These are phyloP conservation scores for Aristolochia californica DNA, from an alignment of 164 flowering plant genomes.

Conservation along the genomic window DNA sequence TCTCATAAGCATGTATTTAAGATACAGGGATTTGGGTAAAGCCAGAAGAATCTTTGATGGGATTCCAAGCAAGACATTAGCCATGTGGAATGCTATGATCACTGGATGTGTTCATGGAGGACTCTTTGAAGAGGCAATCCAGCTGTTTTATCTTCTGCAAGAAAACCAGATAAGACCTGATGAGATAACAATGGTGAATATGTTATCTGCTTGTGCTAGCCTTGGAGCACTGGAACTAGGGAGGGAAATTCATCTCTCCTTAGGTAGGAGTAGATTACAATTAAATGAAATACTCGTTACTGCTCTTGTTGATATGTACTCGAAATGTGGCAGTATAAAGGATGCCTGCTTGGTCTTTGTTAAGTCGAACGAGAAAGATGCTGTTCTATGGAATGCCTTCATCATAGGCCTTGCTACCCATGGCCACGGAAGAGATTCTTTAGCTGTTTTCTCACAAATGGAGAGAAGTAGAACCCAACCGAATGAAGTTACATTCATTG, in stretches of 20 bases:
- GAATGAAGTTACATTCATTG: slow-evolving; percentile 22
- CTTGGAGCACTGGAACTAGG: slow-evolving; percentile 30
- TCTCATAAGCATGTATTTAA: slow-evolving; percentile 24
- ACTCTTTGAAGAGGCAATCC: slow-evolving; percentile 19
- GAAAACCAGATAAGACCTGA: slow-evolving; percentile 16
- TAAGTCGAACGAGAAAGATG: slow-evolving; percentile 15
- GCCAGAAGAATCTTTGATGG: slow-evolving; percentile 20
- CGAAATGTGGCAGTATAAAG: slow-evolving; percentile 19
- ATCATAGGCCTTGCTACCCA: slow-evolving; percentile 16
- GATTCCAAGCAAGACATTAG: slow-evolving; percentile 19
- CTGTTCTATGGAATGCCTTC: slow-evolving; percentile 22
- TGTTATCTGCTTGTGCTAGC: slow-evolving; percentile 33
- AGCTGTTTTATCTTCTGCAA: slow-evolving; percentile 20
- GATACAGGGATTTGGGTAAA: slow-evolving; percentile 21
- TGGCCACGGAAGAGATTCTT: slow-evolving; percentile 18
- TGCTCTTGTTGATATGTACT: slow-evolving; percentile 30
- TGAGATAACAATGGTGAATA: slow-evolving; percentile 29
- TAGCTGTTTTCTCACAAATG: slow-evolving; percentile 18
- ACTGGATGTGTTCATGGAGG: slow-evolving; percentile 24
- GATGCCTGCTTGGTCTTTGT: slow-evolving; percentile 25
- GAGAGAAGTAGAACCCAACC: slow-evolving; percentile 11
- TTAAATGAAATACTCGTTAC: slow-evolving; percentile 29
- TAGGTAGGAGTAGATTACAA: slow-evolving; percentile 13
- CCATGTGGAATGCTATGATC: slow-evolving; percentile 33
- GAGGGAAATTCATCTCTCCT: slow-evolving; percentile 18